Conservation (phyloP, 2,329 filamentous ascomycete species). For the Hypomyces perniciosus region DNA sequence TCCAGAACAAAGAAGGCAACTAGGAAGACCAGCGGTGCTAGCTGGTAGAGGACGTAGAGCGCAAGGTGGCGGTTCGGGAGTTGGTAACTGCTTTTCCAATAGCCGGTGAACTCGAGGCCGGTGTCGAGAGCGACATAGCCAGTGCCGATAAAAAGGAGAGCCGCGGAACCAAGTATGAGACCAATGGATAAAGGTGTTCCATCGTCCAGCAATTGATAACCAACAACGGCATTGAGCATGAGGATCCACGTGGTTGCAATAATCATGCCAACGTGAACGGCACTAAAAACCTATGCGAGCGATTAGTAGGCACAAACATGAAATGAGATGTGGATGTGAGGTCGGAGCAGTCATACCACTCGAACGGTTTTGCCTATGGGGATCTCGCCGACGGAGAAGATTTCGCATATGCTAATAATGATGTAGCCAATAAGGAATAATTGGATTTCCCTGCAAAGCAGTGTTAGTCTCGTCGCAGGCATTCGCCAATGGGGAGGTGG, state of each 20-base stretch:
- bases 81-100: conserved; percentile 58
- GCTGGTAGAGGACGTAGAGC: conserved; percentile 90
- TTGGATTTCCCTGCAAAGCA: conserved; percentile 79
- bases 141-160: conserved; percentile 75
- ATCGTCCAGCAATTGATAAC: conserved; percentile 90
- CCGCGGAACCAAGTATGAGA: conserved; percentile 65
- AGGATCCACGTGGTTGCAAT: conserved; percentile 85
- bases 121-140: conserved; percentile 96
- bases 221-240: conserved; percentile 84
- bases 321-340: neutral
- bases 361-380: conserved; percentile 66
- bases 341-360: conserved; percentile 49
- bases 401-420: conserved; percentile 86
- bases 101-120: conserved; percentile 75
- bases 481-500: neutral
- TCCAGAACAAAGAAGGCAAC: conserved; percentile 82
- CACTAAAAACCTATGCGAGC: conserved; percentile 66
- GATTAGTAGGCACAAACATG: conserved; percentile 16
- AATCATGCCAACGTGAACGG: conserved; percentile 84
- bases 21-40: conserved; percentile 84
- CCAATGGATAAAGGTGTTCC: conserved; percentile 79
- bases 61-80: conserved; percentile 68
- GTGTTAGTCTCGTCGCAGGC: conserved; percentile 9
- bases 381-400: conserved; percentile 90
- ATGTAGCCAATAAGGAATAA: conserved; percentile 83